A percentile compares a stretch with the other conserved stretches of the same genome.
Conservation (phyloP, 1,284 basidiomycete species). For the Cryptococcus sp. region DNA sequence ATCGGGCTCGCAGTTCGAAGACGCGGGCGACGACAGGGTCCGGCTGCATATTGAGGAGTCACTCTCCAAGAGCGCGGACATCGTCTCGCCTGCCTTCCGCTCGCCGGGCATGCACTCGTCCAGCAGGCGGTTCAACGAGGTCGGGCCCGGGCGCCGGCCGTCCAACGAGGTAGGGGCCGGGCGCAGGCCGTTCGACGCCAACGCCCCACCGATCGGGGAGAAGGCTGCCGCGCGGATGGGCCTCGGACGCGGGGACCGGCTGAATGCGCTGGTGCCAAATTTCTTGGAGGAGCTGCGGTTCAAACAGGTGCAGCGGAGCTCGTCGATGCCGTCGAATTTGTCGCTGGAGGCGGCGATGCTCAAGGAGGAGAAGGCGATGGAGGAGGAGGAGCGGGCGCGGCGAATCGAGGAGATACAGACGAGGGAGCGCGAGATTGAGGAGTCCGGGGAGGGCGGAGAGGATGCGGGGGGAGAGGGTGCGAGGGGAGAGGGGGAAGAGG, state of each 20-base stretch:
- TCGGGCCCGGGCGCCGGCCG: slow-evolving; percentile 30
- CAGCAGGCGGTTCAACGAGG: not conserved
- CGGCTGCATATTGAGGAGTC: slow-evolving; percentile 79
- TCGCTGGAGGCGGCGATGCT: not conserved
- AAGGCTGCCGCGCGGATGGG: slow-evolving; percentile 40
- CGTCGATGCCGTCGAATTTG: slow-evolving; percentile 26
- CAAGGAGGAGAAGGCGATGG: too few relatives aligned
- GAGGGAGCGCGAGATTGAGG: not conserved
- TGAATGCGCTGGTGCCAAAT: slow-evolving; percentile 30
- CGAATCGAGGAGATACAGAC: not conserved
- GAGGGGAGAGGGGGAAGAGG: slow-evolving; percentile 30
- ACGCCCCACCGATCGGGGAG: slow-evolving; percentile 42
- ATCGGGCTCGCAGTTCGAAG: slow-evolving; percentile 77
- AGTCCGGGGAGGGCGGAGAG: slow-evolving; percentile 19
- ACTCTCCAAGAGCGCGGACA: slow-evolving; percentile 66
- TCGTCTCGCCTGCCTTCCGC: slow-evolving; percentile 17
- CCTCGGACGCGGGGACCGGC: slow-evolving; percentile 22
- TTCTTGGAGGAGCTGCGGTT: slow-evolving; percentile 48
- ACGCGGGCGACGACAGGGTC: slow-evolving; percentile 82
- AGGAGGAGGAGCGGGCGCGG: too few relatives aligned
- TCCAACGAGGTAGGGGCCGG: slow-evolving; percentile 24
- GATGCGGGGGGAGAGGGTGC: slow-evolving; percentile 7
- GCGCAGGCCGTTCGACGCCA: slow-evolving; percentile 16
- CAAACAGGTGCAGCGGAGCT: slow-evolving; percentile 35
- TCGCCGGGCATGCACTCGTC: not conserved